Base-by-base conservation (phyloP, 75 land plant genomes). In the Pseudotsuga menziesii region DNA sequence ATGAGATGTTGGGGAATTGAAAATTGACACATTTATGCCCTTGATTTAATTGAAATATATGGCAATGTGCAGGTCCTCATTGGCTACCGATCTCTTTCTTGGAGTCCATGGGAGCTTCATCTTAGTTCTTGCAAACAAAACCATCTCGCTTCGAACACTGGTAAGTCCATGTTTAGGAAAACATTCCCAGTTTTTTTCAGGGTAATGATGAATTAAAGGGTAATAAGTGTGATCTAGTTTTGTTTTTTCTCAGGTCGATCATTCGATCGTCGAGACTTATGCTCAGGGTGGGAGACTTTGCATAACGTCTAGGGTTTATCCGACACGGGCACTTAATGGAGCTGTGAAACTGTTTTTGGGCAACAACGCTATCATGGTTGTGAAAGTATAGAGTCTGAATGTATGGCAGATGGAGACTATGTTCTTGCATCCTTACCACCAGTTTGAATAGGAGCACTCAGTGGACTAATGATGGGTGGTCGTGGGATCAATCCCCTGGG, bases 191-290 rank as follows among this genome's bases (percentile, higher is more conserved):
- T 19, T 58, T 19, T 58, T 35, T 36, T 25, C 36, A n/a, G 4
- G 29, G 32, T 0, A 27, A 16, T 5, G 4, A 16, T 16, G 6
- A 27, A 16, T 23, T 16, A 7, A 14, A 69, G 4, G 4, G 39
- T 4, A 69, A 16, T 14, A 4, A 0, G 39, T 0, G 16, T 0
- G 32, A 27, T 56, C n/a, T 25, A 5, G 44, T 54, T 54, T 4
- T 59, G 15, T 54, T 54, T 16, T 39, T 78, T n/a, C n/a, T n/a
- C 81, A 93, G 97, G 94, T 96, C 35, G 99, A 96, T 72, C 99
- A 96, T 75, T 94, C 97, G 19, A 86, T 94, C 44, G 97, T 96
- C 78, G 99, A 96, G 70, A 83, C 83, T 23, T 96, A 88, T 81
- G 97, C 81, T 4, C 99, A 96, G 80, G 88, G 91, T 2, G 99